phyloP scores from a whole-genome alignment of 768 basidiomycete species.

The Calocera viscosa region DNA sequence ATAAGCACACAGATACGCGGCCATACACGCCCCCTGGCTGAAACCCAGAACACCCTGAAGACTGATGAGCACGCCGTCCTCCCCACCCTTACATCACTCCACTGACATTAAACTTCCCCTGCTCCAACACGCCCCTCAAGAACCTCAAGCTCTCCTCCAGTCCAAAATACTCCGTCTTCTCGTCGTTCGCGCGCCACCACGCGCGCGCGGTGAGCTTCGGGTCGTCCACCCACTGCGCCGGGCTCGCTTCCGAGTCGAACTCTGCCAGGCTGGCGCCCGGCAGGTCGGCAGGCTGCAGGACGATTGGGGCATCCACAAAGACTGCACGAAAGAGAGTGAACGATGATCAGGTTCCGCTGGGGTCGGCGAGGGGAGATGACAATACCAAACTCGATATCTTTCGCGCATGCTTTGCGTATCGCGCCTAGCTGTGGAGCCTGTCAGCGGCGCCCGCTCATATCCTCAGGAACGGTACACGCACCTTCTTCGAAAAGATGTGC shows the following conservation, averaged over 20 bases:
- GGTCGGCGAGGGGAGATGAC: constrained; percentile 11
- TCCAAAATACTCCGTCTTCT: constrained; percentile 41
- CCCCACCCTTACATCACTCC: background rate
- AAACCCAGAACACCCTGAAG: constrained; percentile 66
- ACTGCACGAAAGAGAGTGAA: constrained; percentile 33
- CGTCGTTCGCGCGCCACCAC: constrained; percentile 56
- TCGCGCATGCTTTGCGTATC: constrained; percentile 53
- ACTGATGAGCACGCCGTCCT: background rate
- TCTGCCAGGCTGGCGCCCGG: constrained; percentile 24
- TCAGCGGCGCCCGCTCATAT: background rate
- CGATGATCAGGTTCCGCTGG: background rate
- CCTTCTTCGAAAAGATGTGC: constrained; percentile 56
- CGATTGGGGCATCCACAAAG: constrained; percentile 57
- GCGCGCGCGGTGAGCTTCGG: constrained; percentile 47
- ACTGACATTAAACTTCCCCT: constrained; percentile 55
- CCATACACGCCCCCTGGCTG: constrained; percentile 72
- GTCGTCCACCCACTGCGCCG: constrained; percentile 21
- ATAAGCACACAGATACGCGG: constrained; percentile 54
- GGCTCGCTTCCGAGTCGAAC: constrained; percentile 6
- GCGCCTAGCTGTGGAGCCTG: constrained; percentile 45
- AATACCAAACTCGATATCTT: constrained; percentile 54
- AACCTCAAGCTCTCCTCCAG: constrained; percentile 44
- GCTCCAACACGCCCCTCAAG: constrained; percentile 45
- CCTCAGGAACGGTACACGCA: constrained; percentile 21
- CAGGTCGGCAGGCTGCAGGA: constrained; percentile 51